Conservation (phyloP, 192 early-diverging fungal species). For the Chytriomyces sp. region DNA sequence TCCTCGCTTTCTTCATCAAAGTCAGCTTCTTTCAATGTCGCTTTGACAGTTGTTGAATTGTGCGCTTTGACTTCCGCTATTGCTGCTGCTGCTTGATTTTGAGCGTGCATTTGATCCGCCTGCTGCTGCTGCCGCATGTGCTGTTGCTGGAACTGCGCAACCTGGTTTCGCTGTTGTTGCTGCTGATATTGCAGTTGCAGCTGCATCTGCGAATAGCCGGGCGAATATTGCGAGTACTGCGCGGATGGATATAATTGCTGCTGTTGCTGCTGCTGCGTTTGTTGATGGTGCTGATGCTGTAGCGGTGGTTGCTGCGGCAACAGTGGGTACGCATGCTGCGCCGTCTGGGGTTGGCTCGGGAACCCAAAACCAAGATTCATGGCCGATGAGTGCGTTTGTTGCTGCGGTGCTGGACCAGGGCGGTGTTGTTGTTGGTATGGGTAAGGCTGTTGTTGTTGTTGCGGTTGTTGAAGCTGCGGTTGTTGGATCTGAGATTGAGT, state of each 20-base stretch:
- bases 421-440: not conserved
- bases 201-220: not conserved
- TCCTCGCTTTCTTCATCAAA: conserved; percentile 11
- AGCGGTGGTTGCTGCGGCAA: too few relatives aligned
- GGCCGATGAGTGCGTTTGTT: too few relatives aligned
- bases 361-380: too few relatives aligned
- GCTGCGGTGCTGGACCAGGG: not conserved
- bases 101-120: not conserved
- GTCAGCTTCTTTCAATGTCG: not conserved
- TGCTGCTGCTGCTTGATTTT: conserved; percentile 1
- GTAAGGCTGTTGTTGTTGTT: not conserved
- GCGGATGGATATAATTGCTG: not conserved
- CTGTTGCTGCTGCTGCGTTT: not conserved
- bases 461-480: too few relatives aligned
- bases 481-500: not conserved
- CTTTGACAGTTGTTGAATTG: not conserved
- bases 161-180: not conserved
- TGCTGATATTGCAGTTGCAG: not conserved
- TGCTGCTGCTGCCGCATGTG: conserved; percentile 6
- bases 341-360: too few relatives aligned
- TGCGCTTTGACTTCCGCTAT: not conserved
- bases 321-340: too few relatives aligned
- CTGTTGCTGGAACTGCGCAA: not conserved
- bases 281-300: too few relatives aligned
- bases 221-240: not conserved